Conservation (phyloP, 148 eudicot genomes). For the Fagopyrum esculentum region DNA sequence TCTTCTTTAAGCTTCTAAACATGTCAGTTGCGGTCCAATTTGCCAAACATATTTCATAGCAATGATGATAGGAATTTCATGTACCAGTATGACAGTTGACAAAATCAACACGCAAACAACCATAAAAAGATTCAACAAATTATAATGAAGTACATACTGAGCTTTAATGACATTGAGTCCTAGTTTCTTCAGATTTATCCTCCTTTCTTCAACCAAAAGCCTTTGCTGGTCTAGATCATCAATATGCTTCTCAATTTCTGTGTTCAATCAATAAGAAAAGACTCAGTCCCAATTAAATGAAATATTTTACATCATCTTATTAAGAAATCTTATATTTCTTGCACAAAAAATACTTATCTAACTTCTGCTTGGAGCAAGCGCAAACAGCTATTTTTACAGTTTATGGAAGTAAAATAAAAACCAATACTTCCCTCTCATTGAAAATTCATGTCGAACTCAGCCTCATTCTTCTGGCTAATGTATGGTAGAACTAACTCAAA, state of each 20-base stretch:
- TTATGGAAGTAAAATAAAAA: no score
- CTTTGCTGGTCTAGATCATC: constrained; percentile 53
- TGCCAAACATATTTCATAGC: not conserved
- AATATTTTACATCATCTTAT: not conserved
- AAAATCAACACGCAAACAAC: not conserved
- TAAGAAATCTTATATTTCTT: not conserved
- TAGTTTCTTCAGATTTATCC: constrained; percentile 43
- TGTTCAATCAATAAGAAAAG: constrained; percentile 26
- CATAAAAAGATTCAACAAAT: not conserved
- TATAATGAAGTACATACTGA: constrained; percentile 38
- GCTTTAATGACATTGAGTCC: constrained; percentile 51
- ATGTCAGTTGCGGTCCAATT: not conserved
- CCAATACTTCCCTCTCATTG: no score
- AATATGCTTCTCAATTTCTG: constrained; percentile 51
- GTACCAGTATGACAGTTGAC: not conserved
- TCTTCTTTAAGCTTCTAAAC: not conserved
- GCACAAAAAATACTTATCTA: constrained; percentile 57
- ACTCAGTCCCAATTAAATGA: constrained; percentile 24
- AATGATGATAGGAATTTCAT: not conserved
- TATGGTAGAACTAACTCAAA: no score
- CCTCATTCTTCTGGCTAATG: no score
- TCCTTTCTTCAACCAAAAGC: constrained; percentile 49
- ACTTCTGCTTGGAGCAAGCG: constrained; percentile 50
- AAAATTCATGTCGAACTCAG: no score
- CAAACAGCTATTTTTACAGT: no score